Evolutionary conservation across 1,284 basidiomycete genomes (phyloP).

Genomic region (Cryptococcus hybrid): DNA sequence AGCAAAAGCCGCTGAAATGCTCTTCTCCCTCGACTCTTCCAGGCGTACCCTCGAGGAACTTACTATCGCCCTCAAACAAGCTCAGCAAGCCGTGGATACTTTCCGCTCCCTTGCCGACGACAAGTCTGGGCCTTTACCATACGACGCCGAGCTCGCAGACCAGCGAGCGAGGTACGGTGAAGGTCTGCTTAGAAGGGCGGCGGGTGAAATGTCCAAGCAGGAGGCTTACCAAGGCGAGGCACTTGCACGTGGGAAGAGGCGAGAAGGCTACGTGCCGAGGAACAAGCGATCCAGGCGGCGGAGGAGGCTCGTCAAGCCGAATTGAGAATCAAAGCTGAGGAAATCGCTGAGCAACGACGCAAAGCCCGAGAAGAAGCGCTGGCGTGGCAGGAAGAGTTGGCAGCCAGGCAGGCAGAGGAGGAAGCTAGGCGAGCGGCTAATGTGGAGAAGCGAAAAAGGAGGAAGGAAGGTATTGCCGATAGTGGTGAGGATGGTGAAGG

Average conservation of each 20-base stretch:
- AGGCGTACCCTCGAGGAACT: constrained; percentile 79
- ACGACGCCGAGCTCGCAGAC: constrained; percentile 79
- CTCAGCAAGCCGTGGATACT: constrained; percentile 80
- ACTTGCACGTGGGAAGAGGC: constrained; percentile 69
- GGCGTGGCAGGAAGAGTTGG: constrained; percentile 55
- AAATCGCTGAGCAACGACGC: constrained; percentile 69
- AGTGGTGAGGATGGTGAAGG: constrained; percentile 28
- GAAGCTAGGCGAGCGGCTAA: constrained; percentile 40
- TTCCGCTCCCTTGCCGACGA: constrained; percentile 79
- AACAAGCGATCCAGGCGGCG: constrained; percentile 47
- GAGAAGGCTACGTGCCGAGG: constrained; percentile 51
- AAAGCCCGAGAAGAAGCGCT: constrained; percentile 70
- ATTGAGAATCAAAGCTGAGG: constrained; percentile 62
- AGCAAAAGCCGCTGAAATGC: constrained; percentile 86
- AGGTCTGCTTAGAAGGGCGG: constrained; percentile 71
- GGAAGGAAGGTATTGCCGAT: constrained; percentile 40
- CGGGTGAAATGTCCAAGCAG: constrained; percentile 73
- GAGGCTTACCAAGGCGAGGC: constrained; percentile 70
- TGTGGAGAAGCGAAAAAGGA: constrained; percentile 38
- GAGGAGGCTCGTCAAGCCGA: constrained; percentile 38
- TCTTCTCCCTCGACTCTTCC: constrained; percentile 67
- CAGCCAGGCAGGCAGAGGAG: constrained; percentile 48
- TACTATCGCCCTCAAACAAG: constrained; percentile 71
- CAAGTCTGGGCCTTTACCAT: constrained; percentile 67
- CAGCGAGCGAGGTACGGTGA: constrained; percentile 85